Evolutionary conservation across 2,329 filamentous ascomycete genomes (phyloP), one percentile per base, ranked within the genome.

Genomic region (Aspergillus versicolor): DNA sequence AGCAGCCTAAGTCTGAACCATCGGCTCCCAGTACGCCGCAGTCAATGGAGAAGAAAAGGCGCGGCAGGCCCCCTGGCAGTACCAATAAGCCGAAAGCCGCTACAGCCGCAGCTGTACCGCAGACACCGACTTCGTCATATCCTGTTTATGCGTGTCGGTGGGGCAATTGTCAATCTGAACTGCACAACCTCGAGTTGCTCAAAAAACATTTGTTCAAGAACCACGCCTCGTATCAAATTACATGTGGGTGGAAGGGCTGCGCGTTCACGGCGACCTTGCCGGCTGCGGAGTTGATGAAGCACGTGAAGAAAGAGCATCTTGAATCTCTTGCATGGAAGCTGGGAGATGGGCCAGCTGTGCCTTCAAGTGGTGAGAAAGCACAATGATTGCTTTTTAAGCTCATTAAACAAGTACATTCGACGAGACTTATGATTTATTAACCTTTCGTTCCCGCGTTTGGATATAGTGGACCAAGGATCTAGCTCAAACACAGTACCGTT

Each of bases 101-200:
- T 66, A 48, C 53, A 67, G 41, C 62, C 63, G 3, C 44, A 47
- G 2, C 57, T 69, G 24, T 59, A 62, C 5, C 40, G 48, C 1
- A 58, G 51, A 27, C 58, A 57, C 9, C 53, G 30, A 8, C 54
- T 65, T 6, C 43, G 64, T 5, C 53, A 8, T 75, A 72, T 51
- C 66, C 61, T 47, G 76, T 82, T 5, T 88, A 80, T 66, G 75
- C 77, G 54, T 89, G 86, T 69, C 69, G 75, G 42, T 88, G 85
- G 86, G 70, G 78, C 51, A 70, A 73, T 2, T 89, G 86, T 66
- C 69, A 71, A 3, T 80, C 82, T 0, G 78, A 86, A 61, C 72
- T 88, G 5, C 86, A 88, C 69, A 88, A 87, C 62, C 69, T 88
- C 13, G 79, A 81, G 8, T 83, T 81, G 0, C 72, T 88, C 5